A percentile compares a stretch with the other conserved stretches of the same genome.
Conservation (phyloP, 495 filamentous ascomycete species). For the Penicillium antarcticum region DNA sequence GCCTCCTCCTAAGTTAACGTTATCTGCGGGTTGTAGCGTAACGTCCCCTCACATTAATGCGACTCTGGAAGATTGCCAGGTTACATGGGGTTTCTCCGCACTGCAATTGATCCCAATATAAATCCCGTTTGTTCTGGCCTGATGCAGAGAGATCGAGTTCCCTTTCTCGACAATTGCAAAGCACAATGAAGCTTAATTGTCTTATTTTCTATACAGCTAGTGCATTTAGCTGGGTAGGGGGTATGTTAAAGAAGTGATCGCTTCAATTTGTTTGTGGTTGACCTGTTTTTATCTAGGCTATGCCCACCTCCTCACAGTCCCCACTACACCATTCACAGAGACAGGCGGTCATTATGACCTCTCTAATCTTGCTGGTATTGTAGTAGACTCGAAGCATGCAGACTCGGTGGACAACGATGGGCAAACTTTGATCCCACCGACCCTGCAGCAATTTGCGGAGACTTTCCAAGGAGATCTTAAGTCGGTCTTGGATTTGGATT, state of each 20-base stretch:
- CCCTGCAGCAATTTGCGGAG: conserved; percentile 36
- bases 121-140: background rate
- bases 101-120: background rate
- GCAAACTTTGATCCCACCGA: conserved; percentile 48
- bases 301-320: conserved; percentile 22
- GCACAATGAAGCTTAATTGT: background rate
- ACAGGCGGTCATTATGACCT: conserved; percentile 26
- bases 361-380: conserved; percentile 27
- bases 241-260: background rate
- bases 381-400: conserved; percentile 40
- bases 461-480: conserved; percentile 41
- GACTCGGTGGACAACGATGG: conserved; percentile 33
- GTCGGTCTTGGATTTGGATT: conserved; percentile 21
- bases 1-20: conserved; percentile 9
- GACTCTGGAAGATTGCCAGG: conserved; percentile 5
- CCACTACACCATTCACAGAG: conserved; percentile 33
- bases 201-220: background rate
- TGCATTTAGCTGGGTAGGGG: background rate
- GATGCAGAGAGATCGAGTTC: background rate
- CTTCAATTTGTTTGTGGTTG: background rate
- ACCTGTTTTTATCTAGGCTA: background rate
- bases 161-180: background rate
- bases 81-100: conserved; percentile 13
- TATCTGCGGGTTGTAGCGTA: conserved; percentile 5
- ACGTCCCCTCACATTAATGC: conserved; percentile 9